Base-by-base conservation (phyloP, 2,329 filamentous ascomycete species). In the Pseudogymnoascus sp. region DNA sequence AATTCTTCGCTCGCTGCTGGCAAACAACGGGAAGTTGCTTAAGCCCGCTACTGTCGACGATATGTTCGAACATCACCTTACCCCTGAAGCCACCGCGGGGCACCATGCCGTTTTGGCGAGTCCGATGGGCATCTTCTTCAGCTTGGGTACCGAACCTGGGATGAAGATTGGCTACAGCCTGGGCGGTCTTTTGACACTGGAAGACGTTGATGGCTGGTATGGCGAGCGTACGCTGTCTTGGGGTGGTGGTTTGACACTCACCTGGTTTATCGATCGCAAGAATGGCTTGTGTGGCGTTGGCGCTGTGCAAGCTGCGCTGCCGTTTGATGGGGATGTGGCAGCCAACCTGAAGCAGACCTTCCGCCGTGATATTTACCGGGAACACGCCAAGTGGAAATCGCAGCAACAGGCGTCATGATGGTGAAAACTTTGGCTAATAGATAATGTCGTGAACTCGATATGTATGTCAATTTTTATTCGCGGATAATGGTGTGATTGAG, bases 181-280 rank as follows among this genome's bases (percentile, higher is more conserved):
- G 5, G 72, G 75, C 3, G 77, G 76, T 0, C 60, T 75, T 9
- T 56, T 79, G 6, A 74, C 72, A 1, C 61, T 74, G 28, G 65
- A 78, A 57, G 74, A 75, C 61, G 63, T 72, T 1, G 70, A 76
- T 1, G 74, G 74, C 3, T 76, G 75, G 71, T 76, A 76, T 45
- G 75, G 76, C 3, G 70, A 72, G 34, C 62, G 68, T 0, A 78
- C 76, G 0, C 65, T 79, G 59, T 73, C 70, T 2, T 79, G 76
- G 77, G 76, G 75, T 6, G 78, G 77, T 2, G 76, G 76, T 0
- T 35, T 75, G 63, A 77, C 76, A 0, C 64, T 78, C 19, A 57
- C 71, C 2, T 80, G 77, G 78, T 79, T 79, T 18, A 70, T 79
- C 59, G 77, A 79, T 64, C 75, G 75, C 1, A 74, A 75, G 68